A percentile compares a stretch with the other conserved stretches of the same genome.
phyloP scores from a whole-genome alignment of 2,329 filamentous ascomycete genomes.

The Calcarisporium arbuscula region DNA sequence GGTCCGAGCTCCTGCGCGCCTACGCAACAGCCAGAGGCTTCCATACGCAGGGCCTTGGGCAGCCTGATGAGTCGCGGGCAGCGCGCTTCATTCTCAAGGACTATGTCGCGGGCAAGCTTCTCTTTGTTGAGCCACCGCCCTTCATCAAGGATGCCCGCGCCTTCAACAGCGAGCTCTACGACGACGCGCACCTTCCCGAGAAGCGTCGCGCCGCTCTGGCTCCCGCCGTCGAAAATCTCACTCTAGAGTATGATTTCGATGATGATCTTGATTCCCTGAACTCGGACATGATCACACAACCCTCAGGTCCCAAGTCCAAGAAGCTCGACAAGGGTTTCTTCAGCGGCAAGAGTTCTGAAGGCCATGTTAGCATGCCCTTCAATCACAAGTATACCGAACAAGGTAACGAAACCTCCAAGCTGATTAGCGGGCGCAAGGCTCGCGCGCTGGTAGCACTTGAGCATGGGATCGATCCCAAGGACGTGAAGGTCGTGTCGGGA shows the following conservation, averaged over 20 bases:
- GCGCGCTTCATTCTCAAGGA: conserved; percentile 89
- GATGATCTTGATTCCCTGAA: conserved; percentile 24
- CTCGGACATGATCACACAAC: conserved; percentile 44
- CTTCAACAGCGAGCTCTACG: conserved; percentile 89
- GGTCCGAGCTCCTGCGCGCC: conserved; percentile 74
- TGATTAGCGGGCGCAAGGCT: conserved; percentile 77
- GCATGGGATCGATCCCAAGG: conserved; percentile 75
- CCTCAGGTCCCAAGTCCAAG: conserved; percentile 65
- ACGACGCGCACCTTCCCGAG: conserved; percentile 71
- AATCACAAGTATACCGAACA: conserved; percentile 85
- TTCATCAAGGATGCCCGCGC: conserved; percentile 60
- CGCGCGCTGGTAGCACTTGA: conserved; percentile 76
- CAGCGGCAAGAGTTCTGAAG: conserved; percentile 54
- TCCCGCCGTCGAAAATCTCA: conserved; percentile 39
- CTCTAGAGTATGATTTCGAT: conserved; percentile 28
- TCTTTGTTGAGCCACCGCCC: conserved; percentile 87
- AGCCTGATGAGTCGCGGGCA: conserved; percentile 89
- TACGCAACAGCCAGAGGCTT: conserved; percentile 90
- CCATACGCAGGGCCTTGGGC: conserved; percentile 79
- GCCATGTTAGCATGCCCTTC: conserved; percentile 73
- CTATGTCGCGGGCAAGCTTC: conserved; percentile 92
- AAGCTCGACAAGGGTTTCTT: conserved; percentile 90
- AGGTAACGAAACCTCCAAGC: conserved; percentile 53
- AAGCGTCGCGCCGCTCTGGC: conserved; percentile 66
- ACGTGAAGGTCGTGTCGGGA: conserved; percentile 56